These are phyloP conservation scores for Moricandia arvensis DNA, from an alignment of 345 rosid species.

Conservation along the genomic window DNA sequence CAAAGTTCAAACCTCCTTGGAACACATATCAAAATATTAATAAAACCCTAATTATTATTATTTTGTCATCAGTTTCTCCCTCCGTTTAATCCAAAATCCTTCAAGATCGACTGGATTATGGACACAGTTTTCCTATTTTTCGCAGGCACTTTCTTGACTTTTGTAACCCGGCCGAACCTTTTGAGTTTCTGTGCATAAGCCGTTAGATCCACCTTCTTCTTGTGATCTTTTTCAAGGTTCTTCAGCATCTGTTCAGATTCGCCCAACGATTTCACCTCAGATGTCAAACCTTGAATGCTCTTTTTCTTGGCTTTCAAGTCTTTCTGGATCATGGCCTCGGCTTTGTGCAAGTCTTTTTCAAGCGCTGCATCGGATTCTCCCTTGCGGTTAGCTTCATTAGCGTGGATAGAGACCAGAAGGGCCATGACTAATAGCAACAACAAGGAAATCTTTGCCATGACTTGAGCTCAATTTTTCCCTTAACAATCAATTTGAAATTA, in stretches of 20 bases:
- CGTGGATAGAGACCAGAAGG: slow-evolving; percentile 23
- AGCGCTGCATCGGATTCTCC: background rate
- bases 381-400: slow-evolving; percentile 22
- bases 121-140: background rate
- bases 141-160: slow-evolving; percentile 2
- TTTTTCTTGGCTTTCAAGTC: slow-evolving; percentile 12
- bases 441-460: slow-evolving; percentile 36
- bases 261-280: slow-evolving; percentile 9
- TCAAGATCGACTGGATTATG: slow-evolving; percentile 26
- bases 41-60: background rate
- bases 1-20: slow-evolving; percentile 13
- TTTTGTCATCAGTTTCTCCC: background rate
- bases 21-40: slow-evolving; percentile 6
- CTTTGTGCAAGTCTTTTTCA: slow-evolving; percentile 25
- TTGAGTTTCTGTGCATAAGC: slow-evolving; percentile 17
- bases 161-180: background rate
- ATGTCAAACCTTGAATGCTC: background rate
- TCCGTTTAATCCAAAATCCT: slow-evolving; percentile 31
- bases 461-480: slow-evolving; percentile 17
- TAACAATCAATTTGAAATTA: slow-evolving; percentile 34
- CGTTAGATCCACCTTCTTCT: background rate
- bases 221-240: background rate
- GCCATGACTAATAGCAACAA: slow-evolving; percentile 9
- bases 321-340: slow-evolving; percentile 4
- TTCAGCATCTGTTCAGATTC: background rate